These are phyloP conservation scores for Euphorbia tirucalli DNA, from an alignment of 345 rosid species.

Conservation along the genomic window DNA sequence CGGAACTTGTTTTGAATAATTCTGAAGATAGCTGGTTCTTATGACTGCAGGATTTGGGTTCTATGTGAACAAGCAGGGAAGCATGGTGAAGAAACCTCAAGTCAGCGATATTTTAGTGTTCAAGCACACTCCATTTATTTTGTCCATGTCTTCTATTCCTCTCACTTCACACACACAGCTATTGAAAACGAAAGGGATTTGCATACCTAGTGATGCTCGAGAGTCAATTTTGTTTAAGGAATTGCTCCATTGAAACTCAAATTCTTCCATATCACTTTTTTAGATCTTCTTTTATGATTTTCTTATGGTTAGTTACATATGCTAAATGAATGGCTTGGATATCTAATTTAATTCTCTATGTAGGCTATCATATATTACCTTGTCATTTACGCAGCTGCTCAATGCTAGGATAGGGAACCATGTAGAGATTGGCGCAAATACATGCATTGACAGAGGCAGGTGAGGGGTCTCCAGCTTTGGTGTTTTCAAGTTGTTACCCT, in stretches of 20 bases:
- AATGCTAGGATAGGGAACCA: conserved; percentile 59
- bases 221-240: not conserved
- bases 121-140: not conserved
- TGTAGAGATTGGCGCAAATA: conserved; percentile 84
- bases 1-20: not conserved
- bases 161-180: too few species aligned
- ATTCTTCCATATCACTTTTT: not conserved
- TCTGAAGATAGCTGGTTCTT: not conserved
- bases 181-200: too few species aligned
- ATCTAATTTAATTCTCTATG: conserved; percentile 8
- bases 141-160: too few species aligned
- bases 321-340: not conserved
- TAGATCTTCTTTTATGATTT: not conserved
- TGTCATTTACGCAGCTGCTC: conserved; percentile 50
- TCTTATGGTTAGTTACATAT: not conserved
- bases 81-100: conserved; percentile 81
- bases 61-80: conserved; percentile 61
- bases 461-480: conserved; percentile 19
- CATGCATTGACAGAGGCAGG: conserved; percentile 94
- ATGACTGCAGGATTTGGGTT: conserved; percentile 66
- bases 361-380: not conserved
- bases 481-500: not conserved
- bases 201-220: not conserved
- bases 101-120: conserved; percentile 34
- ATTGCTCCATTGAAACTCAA: not conserved